Evolutionary conservation across 2,329 filamentous ascomycete species (phyloP), one percentile per base, ranked within the genome.

Genomic region (Endothia cerciana): DNA sequence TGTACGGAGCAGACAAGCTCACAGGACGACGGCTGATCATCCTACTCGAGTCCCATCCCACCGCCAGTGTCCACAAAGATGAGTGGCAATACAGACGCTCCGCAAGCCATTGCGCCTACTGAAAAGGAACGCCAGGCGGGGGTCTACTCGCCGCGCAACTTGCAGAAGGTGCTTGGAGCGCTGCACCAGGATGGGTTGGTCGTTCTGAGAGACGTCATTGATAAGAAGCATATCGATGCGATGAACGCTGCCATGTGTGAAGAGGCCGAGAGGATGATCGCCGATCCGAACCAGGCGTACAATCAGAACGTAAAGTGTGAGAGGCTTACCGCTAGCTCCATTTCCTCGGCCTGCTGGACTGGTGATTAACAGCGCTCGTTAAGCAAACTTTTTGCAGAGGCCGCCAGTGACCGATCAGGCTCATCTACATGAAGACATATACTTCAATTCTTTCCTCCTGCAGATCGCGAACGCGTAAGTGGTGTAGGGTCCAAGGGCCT

Each of bases 381-480:
- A 30, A 78, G 76, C 77, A 22, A 80, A 80, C 67, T 76, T 80
- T 65, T 72, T 80, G 3, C 78, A 80, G 66, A 72, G 70, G 13
- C 77, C 78, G 10, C 78, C 77, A 6, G 63, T 79, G 17, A 74
- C 68, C 19, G 67, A 77, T 28, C 60, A 72, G 2, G 70, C 74
- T 10, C 72, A 73, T 40, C 69, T 79, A 1, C 74, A 75, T 64
- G 72, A 77, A 56, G 77, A 80, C 69, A 71, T 80, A 3, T 80
- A 79, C 68, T 80, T 79, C 71, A 80, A 80, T 66, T 72, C 75
- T 0, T 79, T 77, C 65, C 72, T 80, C 25, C 72, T 79, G 33
- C 78, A 81, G 62, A 62, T 79, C 2, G 76, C 76, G 60, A 79
- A 79, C 66, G 72, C 73, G 76, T 78, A 60, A 66, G 75, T 72